Evolutionary conservation across 345 rosid species (phyloP).

Genomic region (Luvunga scandens): DNA sequence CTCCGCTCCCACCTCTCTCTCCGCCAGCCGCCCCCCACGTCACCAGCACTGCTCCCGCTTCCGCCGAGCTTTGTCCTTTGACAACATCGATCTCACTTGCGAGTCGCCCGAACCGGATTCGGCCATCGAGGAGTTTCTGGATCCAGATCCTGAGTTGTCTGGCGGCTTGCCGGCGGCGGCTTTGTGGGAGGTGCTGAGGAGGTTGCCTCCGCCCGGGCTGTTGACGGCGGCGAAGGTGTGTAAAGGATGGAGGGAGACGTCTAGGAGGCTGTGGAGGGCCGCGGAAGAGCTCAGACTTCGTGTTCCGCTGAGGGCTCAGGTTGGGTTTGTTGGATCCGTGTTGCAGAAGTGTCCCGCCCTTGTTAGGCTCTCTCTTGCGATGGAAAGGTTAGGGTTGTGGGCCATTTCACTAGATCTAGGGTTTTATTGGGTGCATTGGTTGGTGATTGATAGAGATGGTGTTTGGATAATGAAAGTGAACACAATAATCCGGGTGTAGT

Average conservation of each 20-base stretch:
- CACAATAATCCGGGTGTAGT: conserved; percentile 2
- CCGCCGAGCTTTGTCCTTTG: conserved; percentile 86
- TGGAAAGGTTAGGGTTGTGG: conserved; percentile 73
- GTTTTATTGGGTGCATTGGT: conserved; percentile 13
- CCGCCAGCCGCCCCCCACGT: conserved; percentile 31
- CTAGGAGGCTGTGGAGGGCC: conserved; percentile 79
- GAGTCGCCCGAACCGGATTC: conserved; percentile 41
- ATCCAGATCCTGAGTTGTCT: conserved; percentile 45
- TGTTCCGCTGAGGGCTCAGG: conserved; percentile 67
- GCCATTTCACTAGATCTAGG: conserved; percentile 35
- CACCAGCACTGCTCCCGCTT: conserved; percentile 51
- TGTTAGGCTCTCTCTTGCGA: conserved; percentile 58
- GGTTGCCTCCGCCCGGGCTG: conserved; percentile 72
- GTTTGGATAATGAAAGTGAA: background rate
- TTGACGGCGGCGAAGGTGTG: conserved; percentile 82
- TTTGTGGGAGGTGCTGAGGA: conserved; percentile 78
- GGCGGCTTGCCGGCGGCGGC: conserved; percentile 53
- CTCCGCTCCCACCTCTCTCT: conserved; percentile 27
- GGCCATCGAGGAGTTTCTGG: conserved; percentile 20
- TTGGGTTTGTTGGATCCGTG: conserved; percentile 78
- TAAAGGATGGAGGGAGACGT: conserved; percentile 79
- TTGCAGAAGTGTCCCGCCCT: conserved; percentile 80
- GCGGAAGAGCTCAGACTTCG: conserved; percentile 79
- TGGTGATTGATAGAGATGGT: background rate
- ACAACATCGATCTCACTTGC: conserved; percentile 52